Evolutionary conservation across 1,284 basidiomycete genomes (phyloP), one percentile per base, ranked within the genome.

Genomic region (Fomitopsis schrenkii): DNA sequence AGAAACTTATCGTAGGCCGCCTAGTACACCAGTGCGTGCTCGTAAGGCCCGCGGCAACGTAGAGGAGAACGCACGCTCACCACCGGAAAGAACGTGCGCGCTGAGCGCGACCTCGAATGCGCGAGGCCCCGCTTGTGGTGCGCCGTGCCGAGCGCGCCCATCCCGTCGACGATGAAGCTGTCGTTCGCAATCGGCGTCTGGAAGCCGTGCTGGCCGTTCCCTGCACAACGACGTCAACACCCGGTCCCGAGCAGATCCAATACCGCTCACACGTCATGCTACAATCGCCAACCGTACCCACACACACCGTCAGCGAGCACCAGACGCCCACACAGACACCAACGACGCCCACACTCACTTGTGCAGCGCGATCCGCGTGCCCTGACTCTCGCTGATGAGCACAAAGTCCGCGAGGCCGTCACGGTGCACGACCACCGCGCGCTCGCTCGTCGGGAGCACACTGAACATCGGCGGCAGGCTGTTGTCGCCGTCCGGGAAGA

Each of bases 141-240:
- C 62, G 80, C 74, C 1, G 75, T 86, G 0, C 89, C 90, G 26
- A 86, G 76, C 3, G 87, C 79, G 57, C 89, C 90, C 59, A 90
- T 77, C 10, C 83, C 85, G 58, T 89, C 85, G 45, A 91, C 82
- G 62, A 90, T 71, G 75, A 91, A 87, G 61, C 81, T 87, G 65
- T 91, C 88, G 28, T 80, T 75, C 28, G 73, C 67, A 44, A 89
- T 88, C 7, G 86, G 85, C 0, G 79, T 84, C 64, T 87, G 88
- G 80, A 90, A 91, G 0, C 89, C 89, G 76, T 91, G 90, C 62
- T 76, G 42, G 0, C 87, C 87, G 62, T 77, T 77, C 90, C 86
- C 84, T 86, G 26, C 28, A 33, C 3, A 4, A 8, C 15, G 33
- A 30, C 19, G 33, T 55, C 45, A 52, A 33, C 28, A 19, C 22